Conservation (phyloP, 306 rosid genomes). For the Adenanthera pavonina region DNA sequence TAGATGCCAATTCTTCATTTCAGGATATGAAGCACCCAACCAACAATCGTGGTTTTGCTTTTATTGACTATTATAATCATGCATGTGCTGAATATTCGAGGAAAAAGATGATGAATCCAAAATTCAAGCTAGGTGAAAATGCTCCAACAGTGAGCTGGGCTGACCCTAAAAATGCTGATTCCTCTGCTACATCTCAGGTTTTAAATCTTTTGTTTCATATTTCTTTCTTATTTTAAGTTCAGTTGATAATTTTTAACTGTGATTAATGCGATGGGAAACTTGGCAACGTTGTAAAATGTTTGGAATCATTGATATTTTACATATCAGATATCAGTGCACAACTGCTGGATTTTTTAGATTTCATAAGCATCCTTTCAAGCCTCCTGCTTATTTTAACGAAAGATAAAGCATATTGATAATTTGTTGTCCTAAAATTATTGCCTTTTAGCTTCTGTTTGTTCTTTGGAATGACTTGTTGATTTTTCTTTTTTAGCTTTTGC, state of each 20-base stretch:
- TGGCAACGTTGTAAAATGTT: constrained; percentile 24
- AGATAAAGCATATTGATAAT: neutral
- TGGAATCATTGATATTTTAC: constrained; percentile 2
- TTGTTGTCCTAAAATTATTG: neutral
- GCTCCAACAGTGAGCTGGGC: constrained; percentile 99
- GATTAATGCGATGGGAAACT: constrained; percentile 19
- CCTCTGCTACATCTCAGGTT: constrained; percentile 96
- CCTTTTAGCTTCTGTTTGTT: constrained; percentile 11
- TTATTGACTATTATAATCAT: constrained; percentile 86
- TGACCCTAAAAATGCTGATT: constrained; percentile 90
- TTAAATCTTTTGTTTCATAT: neutral
- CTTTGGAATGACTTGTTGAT: neutral
- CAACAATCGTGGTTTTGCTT: constrained; percentile 96
- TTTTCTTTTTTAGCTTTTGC: constrained; percentile 6
- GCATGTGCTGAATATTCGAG: constrained; percentile 93
- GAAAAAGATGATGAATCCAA: constrained; percentile 86
- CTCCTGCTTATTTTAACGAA: constrained; percentile 11
- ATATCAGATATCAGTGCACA: neutral
- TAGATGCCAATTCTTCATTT: constrained; percentile 43
- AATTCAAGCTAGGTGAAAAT: constrained; percentile 85
- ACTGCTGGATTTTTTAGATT: constrained; percentile 10
- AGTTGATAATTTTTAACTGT: constrained; percentile 35
- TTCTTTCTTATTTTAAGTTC: constrained; percentile 16
- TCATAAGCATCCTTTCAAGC: constrained; percentile 5
- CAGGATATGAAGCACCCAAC: constrained; percentile 82